Base-by-base conservation (phyloP, 495 filamentous ascomycete genomes). In the Penicillium maclennaniae region DNA sequence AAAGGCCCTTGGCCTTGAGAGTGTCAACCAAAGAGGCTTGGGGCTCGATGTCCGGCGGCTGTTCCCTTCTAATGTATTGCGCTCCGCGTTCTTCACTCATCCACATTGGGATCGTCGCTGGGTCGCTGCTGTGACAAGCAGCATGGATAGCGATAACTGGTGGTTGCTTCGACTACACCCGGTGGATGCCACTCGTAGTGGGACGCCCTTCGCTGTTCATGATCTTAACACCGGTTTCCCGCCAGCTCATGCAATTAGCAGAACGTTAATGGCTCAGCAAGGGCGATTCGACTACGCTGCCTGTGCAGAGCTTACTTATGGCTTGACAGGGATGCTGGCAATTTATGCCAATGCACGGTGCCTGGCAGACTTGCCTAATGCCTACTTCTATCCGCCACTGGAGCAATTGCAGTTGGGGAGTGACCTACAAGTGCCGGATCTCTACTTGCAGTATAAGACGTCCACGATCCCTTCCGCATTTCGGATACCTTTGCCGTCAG, bases 101-200 rank as follows among this genome's bases (percentile, higher is more conserved):
- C 66, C 60, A 31, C 69, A 77, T 8, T 92, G 88, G 85, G 69
- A 72, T 15, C 68, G 76, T 26, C 75, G 80, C 49, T 93, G 88
- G 88, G 77, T 83, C 54, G 68, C 88, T 42, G 79, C 84, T 41
- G 78, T 87, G 41, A 86, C 78, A 45, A 78, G 87, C 59, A 86
- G 85, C 66, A 77, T 88, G 67, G 80, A 80, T 58, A 87, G 88
- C 37, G 87, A 93, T 67, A 74, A 70, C 26, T 93, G 88, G 85
- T 92, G 85, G 81, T 69, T 91, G 49, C 67, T 87, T 31, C 83
- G 87, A 67, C 59, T 85, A 73, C 63, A 60, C 45, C 44, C 67
- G 40, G 26, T 56, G 28, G 49, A 55, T 17, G 6, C 59, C 19
- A 15, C 55, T 31, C 58, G 53, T 25, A 31, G 19, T 19, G 54